Evolutionary conservation across 495 filamentous ascomycete genomes (phyloP), one percentile per base, ranked within the genome.

Genomic region (Penicillium diatomitis): DNA sequence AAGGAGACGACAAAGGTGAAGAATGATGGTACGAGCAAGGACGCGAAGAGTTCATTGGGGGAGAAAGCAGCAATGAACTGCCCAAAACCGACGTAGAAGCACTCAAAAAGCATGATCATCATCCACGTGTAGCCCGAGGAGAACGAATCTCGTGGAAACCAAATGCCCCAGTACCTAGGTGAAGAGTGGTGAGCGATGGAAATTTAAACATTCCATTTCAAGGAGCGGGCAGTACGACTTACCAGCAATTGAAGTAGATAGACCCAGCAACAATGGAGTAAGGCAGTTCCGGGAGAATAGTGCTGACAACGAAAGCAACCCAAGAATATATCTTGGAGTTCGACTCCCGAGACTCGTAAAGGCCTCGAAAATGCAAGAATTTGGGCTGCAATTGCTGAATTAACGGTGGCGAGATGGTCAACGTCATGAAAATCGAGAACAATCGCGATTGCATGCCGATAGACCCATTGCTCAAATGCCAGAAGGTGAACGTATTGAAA

Each of bases 21-120:
- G 60, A 85, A 79, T 11, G 80, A 64, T 0, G 83, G 83, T 8
- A 85, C 80, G 4, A 86, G 73, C 1, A 90, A 58, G 6, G 79
- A 82, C 10, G 85, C 84, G 34, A 89, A 74, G 4, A 87, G 72
- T 35, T 85, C 80, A 60, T 87, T 88, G 0, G 86, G 85, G 8
- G 79, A 70, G 51, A 88, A 75, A 0, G 87, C 72, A 0, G 87
- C 87, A 41, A 92, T 87, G 52, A 82, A 80, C 63, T 89, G 85
- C 1, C 84, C 84, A 51, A 90, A 82, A 28, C 80, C 73, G 44
- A 87, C 70, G 54, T 87, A 89, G 65, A 77, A 90, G 32, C 86
- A 53, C 60, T 90, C 83, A 61, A 83, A 88, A 6, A 86, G 61
- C 62, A 86, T 77, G 5, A 86, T 62, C 42, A 76, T 62, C 62